phyloP scores from a whole-genome alignment of 371 early-diverging fungal species.

The Gilbertella persicaria region DNA sequence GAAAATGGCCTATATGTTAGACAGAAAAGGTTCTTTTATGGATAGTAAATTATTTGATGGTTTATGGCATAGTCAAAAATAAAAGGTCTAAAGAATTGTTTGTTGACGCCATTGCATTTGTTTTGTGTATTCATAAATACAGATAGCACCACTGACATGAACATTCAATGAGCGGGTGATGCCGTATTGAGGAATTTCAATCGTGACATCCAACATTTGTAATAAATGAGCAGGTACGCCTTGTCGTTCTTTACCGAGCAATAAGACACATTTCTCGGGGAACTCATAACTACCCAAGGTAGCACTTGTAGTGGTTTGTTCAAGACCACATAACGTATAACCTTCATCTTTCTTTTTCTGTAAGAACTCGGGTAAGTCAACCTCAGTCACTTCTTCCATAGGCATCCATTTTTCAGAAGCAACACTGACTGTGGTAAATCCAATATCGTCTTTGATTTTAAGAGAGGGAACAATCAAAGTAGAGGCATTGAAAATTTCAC shows the following conservation, averaged over 20 bases:
- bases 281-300: slow-evolving; percentile 55
- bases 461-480: slow-evolving; percentile 40
- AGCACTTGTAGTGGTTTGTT: slow-evolving; percentile 64
- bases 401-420: slow-evolving; percentile 67
- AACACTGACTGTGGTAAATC: slow-evolving; percentile 59
- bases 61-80: slow-evolving; percentile 30
- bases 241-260: slow-evolving; percentile 58
- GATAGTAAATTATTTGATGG: slow-evolving; percentile 52
- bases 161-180: slow-evolving; percentile 65
- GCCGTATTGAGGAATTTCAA: slow-evolving; percentile 72
- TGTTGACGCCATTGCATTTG: slow-evolving; percentile 50
- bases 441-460: slow-evolving; percentile 54
- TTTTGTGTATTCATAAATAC: slow-evolving; percentile 64
- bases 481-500: slow-evolving; percentile 69
- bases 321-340: slow-evolving; percentile 64
- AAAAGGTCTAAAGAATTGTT: neutral
- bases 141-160: slow-evolving; percentile 65
- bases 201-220: slow-evolving; percentile 57
- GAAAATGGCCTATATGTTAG: slow-evolving; percentile 49
- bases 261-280: slow-evolving; percentile 56
- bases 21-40: slow-evolving; percentile 50
- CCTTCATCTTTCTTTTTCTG: slow-evolving; percentile 54
- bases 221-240: slow-evolving; percentile 63
- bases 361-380: slow-evolving; percentile 47
- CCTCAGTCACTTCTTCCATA: slow-evolving; percentile 51